Evolutionary conservation across 2,329 filamentous ascomycete genomes (phyloP), one percentile per base, ranked within the genome.

Genomic region (Dryadomyces quercus-mongolicae): DNA sequence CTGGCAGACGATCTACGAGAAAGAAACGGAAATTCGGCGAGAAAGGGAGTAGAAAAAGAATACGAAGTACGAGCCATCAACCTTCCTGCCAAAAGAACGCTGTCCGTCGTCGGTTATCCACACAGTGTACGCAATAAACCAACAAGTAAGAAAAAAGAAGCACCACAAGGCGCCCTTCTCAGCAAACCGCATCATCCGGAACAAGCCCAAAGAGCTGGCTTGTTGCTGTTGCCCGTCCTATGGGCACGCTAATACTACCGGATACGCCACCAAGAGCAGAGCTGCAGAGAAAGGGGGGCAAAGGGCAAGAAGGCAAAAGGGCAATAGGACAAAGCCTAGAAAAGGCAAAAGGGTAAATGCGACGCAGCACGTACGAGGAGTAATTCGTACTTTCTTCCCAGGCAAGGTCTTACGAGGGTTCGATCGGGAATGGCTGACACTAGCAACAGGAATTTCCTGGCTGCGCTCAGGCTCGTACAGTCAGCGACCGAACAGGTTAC

Each of bases 21-120:
- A 50, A 50, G 48, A 50, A 42, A 50, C 48, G 36, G 48, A 34
- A 50, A 50, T 21, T 42, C 34, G 48, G 48, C 36, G 34, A 50
- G 25, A 9, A 40, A 22, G 9, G 20, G 48, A 50, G 48, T 50
- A 50, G 48, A 50, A 50, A 50, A 50, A 50, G 13, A 22, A 42
- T 31, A 31, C 25, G 8, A 31, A 31, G 25, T 31, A 31, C 25
- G 25, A 31, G 36, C 36, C 36, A 13, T 40, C 36, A 16, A 40
- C 10, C 36, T 16, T 16, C 36, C 15, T 40, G 25, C 25, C 36
- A 13, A 40, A 50, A 38, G 48, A 18, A 9, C 34, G 31, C 38
- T 38, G 18, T 13, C 48, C 21, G 38, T 42, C 34, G n/a, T 42
- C 34, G 18, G n/a, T 16, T 50, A 40, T 42, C 48, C 48, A 50